Percentiles rank a stretch among this genome's conserved stretches.
Conservation (phyloP, 225 moss, liverwort and hornwort species). For the Pseudoscleropodium purum region DNA sequence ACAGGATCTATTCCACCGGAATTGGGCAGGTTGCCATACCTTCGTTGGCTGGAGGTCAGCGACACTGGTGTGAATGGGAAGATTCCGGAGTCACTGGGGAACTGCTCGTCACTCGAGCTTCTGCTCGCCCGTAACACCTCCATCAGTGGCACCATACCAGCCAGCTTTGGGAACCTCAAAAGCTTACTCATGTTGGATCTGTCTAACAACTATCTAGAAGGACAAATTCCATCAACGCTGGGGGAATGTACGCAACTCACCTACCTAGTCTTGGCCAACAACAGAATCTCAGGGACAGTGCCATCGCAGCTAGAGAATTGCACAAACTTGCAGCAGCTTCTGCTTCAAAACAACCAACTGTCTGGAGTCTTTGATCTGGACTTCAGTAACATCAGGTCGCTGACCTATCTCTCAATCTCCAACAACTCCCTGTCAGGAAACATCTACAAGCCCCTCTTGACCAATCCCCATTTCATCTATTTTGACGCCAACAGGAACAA, state of each 20-base stretch:
- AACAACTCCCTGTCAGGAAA: slow-evolving; percentile 10
- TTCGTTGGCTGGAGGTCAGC: neutral
- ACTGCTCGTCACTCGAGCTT: neutral
- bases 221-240: neutral
- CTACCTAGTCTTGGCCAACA: slow-evolving; percentile 1
- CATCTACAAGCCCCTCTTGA: neutral
- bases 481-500: slow-evolving; percentile 4
- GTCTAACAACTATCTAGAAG: neutral
- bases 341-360: slow-evolving; percentile 10
- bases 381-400: neutral
- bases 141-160: slow-evolving; percentile 1
- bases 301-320: neutral
- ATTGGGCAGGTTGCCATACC: neutral
- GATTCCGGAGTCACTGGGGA: slow-evolving; percentile 5
- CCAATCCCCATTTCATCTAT: neutral
- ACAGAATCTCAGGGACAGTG: neutral
- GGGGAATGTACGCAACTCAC: neutral
- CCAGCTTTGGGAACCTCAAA: neutral
- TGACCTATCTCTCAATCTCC: neutral
- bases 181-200: neutral
- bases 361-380: neutral
- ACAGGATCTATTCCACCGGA: neutral
- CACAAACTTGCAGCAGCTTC: neutral
- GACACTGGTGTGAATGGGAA: neutral
- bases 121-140: neutral